Evolutionary conservation across 106 monocot genomes (phyloP).

Genomic region (Iris macrosiphon): DNA sequence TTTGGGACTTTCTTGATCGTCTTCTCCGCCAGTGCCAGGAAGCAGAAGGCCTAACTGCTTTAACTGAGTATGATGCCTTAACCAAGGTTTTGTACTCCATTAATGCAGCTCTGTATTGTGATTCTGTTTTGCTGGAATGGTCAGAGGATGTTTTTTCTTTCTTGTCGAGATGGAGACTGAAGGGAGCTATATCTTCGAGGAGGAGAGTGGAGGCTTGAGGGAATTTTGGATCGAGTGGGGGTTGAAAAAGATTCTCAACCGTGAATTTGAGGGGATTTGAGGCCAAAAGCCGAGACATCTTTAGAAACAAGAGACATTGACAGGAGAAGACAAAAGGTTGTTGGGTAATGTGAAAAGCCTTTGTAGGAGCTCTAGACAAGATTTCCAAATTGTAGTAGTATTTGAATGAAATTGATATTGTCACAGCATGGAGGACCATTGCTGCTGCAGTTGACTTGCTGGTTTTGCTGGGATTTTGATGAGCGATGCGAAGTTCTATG

Average conservation of each 20-base stretch:
- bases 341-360: constrained; percentile 22
- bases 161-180: constrained; percentile 63
- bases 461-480: constrained; percentile 40
- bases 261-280: constrained; percentile 80
- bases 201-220: constrained; percentile 37
- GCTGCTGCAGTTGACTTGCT: constrained; percentile 57
- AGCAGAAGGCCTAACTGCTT: constrained; percentile 84
- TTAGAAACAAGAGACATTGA: constrained; percentile 87
- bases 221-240: constrained; percentile 36
- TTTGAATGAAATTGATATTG: constrained; percentile 59
- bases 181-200: constrained; percentile 34
- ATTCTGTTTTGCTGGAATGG: constrained; percentile 73
- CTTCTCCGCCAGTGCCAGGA: constrained; percentile 70
- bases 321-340: constrained; percentile 53
- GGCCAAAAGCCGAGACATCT: constrained; percentile 50
- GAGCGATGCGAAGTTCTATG: constrained; percentile 41
- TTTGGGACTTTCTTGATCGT: constrained; percentile 42
- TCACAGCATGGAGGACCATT: constrained; percentile 54
- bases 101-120: constrained; percentile 62
- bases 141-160: constrained; percentile 81
- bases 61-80: constrained; percentile 84
- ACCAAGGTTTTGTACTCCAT: constrained; percentile 63
- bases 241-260: constrained; percentile 53
- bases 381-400: constrained; percentile 43
- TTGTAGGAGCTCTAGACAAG: constrained; percentile 57